phyloP scores from a whole-genome alignment of 768 basidiomycete genomes.

The Boletus rex-veris region DNA sequence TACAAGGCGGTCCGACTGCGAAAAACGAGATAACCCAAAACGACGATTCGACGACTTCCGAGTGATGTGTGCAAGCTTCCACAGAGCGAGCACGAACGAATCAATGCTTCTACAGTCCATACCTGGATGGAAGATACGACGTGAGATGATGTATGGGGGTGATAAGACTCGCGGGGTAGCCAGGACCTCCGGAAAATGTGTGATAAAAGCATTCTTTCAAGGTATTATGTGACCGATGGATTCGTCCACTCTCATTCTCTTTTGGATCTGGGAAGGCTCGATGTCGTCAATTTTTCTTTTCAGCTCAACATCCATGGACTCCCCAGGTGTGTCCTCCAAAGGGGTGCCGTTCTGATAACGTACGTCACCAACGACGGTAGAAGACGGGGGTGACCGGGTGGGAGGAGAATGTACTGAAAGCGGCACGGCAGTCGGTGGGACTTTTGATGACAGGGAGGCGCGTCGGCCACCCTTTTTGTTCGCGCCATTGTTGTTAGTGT shows the following conservation, averaged over 20 bases:
- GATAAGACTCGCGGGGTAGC: constrained; percentile 22
- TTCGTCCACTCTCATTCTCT: constrained; percentile 72
- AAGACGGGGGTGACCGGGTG: constrained; percentile 51
- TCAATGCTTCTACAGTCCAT: constrained; percentile 29
- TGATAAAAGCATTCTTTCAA: constrained; percentile 38
- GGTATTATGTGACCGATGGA: constrained; percentile 50
- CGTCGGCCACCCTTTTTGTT: constrained; percentile 44
- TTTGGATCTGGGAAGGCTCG: constrained; percentile 50
- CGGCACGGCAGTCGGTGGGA: constrained; percentile 17
- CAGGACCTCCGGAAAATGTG: constrained; percentile 19
- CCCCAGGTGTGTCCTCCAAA: constrained; percentile 39
- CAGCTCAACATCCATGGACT: constrained; percentile 52
- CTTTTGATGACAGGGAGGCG: constrained; percentile 50
- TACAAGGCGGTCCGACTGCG: constrained; percentile 36
- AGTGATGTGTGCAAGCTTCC: constrained; percentile 27
- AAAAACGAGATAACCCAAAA: constrained; percentile 34
- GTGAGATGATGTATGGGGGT: constrained; percentile 15
- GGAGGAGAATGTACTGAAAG: constrained; percentile 48
- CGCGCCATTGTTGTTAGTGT: constrained; percentile 34
- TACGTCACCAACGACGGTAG: constrained; percentile 32
- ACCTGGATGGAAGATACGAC: constrained; percentile 25
- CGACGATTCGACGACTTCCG: constrained; percentile 31
- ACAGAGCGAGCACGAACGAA: constrained; percentile 24
- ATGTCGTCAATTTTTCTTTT: constrained; percentile 58
- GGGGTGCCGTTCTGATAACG: constrained; percentile 34